These are phyloP conservation scores for Salix brachista DNA, from an alignment of 345 rosid species.

Conservation along the genomic window DNA sequence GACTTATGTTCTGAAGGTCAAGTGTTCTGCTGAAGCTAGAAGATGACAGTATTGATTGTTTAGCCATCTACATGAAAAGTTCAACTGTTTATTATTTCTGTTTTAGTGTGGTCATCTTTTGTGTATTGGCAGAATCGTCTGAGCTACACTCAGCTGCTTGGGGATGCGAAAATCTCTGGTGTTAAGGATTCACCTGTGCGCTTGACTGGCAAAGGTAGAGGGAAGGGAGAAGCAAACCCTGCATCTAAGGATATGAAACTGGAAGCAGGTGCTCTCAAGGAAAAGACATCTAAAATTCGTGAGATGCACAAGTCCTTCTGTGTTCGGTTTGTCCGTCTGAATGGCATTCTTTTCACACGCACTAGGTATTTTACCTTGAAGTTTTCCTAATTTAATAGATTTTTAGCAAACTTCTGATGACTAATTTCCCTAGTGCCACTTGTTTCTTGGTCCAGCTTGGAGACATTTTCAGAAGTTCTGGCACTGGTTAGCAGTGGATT, in stretches of 20 bases:
- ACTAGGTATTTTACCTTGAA: slow-evolving; percentile 53
- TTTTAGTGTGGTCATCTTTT: neutral
- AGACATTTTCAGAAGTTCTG: slow-evolving; percentile 81
- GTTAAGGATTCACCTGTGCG: slow-evolving; percentile 39
- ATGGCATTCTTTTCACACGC: slow-evolving; percentile 91
- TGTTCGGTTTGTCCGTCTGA: slow-evolving; percentile 75
- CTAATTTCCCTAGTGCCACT: neutral
- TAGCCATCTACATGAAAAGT: neutral
- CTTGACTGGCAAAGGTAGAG: slow-evolving; percentile 56
- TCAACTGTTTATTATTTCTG: neutral
- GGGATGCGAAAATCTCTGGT: slow-evolving; percentile 35
- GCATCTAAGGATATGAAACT: slow-evolving; percentile 42
- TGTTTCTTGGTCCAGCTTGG: slow-evolving; percentile 55
- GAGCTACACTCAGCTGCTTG: slow-evolving; percentile 54
- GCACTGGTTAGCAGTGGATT: slow-evolving; percentile 54
- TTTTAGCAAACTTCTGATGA: neutral
- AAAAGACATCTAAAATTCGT: slow-evolving; percentile 33
- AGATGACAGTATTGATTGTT: neutral
- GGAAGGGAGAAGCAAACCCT: slow-evolving; percentile 47
- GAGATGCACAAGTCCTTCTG: slow-evolving; percentile 63
- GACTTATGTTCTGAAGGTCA: too few relatives aligned
- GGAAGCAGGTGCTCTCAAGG: slow-evolving; percentile 47
- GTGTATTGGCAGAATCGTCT: slow-evolving; percentile 56
- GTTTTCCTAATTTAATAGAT: neutral
- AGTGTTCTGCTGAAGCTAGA: too few relatives aligned